A percentile compares a stretch with the other conserved stretches of the same genome.
phyloP scores from a whole-genome alignment of 495 filamentous ascomycete species.

The Arthonia radiata region DNA sequence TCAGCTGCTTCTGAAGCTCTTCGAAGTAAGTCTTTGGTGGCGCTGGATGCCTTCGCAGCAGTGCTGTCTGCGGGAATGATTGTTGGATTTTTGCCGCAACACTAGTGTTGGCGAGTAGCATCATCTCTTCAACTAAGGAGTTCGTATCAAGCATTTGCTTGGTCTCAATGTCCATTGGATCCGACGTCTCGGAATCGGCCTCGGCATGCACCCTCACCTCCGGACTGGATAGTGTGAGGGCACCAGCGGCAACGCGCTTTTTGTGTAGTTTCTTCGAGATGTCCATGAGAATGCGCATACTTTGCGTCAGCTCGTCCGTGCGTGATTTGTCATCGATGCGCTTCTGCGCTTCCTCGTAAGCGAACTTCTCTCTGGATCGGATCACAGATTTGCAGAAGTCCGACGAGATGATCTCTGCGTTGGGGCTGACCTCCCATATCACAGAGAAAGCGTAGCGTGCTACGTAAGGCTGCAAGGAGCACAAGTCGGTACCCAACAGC shows the following conservation, averaged over 20 bases:
- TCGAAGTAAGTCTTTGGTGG: slow-evolving; percentile 93
- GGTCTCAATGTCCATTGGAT: slow-evolving; percentile 87
- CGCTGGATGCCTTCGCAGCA: slow-evolving; percentile 73
- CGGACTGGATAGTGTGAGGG: slow-evolving; percentile 78
- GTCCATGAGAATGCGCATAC: slow-evolving; percentile 67
- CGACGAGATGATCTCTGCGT: slow-evolving; percentile 60
- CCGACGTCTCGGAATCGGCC: slow-evolving; percentile 79
- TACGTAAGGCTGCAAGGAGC: slow-evolving; percentile 90
- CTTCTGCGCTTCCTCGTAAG: slow-evolving; percentile 84
- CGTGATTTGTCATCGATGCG: slow-evolving; percentile 73
- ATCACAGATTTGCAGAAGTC: slow-evolving; percentile 94
- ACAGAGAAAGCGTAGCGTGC: slow-evolving; percentile 93
- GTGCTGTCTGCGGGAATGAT: slow-evolving; percentile 80
- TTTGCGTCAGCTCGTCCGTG: slow-evolving; percentile 65
- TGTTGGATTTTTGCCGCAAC: slow-evolving; percentile 72
- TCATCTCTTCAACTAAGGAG: slow-evolving; percentile 95
- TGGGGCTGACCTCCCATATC: slow-evolving; percentile 70
- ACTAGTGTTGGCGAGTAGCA: slow-evolving; percentile 91
- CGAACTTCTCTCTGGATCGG: slow-evolving; percentile 90
- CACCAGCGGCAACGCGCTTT: slow-evolving; percentile 88
- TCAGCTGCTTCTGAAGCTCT: slow-evolving; percentile 67
- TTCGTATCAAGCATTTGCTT: slow-evolving; percentile 89
- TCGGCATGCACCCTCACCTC: slow-evolving; percentile 88
- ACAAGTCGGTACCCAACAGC: slow-evolving; percentile 84
- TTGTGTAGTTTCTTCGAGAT: slow-evolving; percentile 87